Conservation (phyloP, 805 yeast genomes). For the Kluyveromyces starmeri region DNA sequence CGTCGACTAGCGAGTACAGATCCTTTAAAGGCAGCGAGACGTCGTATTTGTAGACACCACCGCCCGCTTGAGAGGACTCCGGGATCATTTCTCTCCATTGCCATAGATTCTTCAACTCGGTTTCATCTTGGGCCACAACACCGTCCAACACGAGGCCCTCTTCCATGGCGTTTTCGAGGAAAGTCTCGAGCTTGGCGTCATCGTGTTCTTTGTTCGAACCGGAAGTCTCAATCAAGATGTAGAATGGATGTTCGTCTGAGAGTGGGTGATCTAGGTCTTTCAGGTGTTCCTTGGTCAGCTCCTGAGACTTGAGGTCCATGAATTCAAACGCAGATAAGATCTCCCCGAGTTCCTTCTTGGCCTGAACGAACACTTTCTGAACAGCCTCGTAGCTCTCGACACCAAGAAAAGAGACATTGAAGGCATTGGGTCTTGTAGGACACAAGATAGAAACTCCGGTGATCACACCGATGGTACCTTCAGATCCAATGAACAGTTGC, state of each 20-base stretch:
- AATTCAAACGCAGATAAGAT: slow-evolving; percentile 88
- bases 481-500: slow-evolving; percentile 88
- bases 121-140: slow-evolving; percentile 90
- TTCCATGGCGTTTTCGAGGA: slow-evolving; percentile 80
- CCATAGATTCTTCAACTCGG: slow-evolving; percentile 81
- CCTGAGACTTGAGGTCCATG: slow-evolving; percentile 72
- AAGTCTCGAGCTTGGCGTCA: slow-evolving; percentile 76
- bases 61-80: slow-evolving; percentile 75
- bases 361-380: slow-evolving; percentile 67
- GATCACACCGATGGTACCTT: slow-evolving; percentile 84
- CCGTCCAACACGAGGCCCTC: slow-evolving; percentile 83
- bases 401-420: slow-evolving; percentile 84
- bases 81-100: slow-evolving; percentile 92
- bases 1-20: slow-evolving; percentile 75
- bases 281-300: slow-evolving; percentile 52
- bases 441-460: slow-evolving; percentile 87
- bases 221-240: slow-evolving; percentile 87
- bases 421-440: slow-evolving; percentile 79
- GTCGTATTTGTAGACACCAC: slow-evolving; percentile 96
- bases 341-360: slow-evolving; percentile 72
- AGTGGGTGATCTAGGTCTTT: slow-evolving; percentile 61
- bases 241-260: slow-evolving; percentile 77
- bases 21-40: slow-evolving; percentile 82
- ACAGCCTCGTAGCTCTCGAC: slow-evolving; percentile 76
- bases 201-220: slow-evolving; percentile 94